Conservation (phyloP, 352 stramenopile genomes). For the Globisporangium cylindrosporum region DNA sequence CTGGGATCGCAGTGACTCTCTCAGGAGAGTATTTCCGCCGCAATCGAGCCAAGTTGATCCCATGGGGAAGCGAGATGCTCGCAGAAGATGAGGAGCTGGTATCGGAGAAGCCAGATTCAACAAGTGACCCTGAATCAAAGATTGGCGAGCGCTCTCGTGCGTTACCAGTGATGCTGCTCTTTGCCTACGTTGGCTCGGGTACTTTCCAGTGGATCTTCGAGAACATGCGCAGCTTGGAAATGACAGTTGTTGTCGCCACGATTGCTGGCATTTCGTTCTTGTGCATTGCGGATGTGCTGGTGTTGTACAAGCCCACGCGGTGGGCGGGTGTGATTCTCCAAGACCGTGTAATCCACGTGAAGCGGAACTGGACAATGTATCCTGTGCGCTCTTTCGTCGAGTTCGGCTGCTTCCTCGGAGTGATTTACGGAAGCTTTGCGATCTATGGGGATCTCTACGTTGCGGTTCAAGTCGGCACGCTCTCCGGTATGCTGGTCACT, state of each 20-base stretch:
- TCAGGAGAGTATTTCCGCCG: slow-evolving; percentile 75
- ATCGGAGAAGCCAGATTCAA: slow-evolving; percentile 6
- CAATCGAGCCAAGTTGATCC: slow-evolving; percentile 55
- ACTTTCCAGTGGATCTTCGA: slow-evolving; percentile 90
- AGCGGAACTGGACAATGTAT: slow-evolving; percentile 71
- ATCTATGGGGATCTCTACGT: slow-evolving; percentile 80
- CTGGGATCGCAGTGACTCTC: slow-evolving; percentile 73
- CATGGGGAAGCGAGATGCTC: slow-evolving; percentile 29
- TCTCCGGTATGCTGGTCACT: slow-evolving; percentile 79
- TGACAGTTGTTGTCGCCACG: slow-evolving; percentile 72
- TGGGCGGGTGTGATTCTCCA: slow-evolving; percentile 82
- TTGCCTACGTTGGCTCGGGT: slow-evolving; percentile 81
- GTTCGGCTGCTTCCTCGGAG: slow-evolving; percentile 78
- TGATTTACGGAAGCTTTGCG: slow-evolving; percentile 86
- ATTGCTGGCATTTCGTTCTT: slow-evolving; percentile 82
- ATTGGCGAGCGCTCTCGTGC: slow-evolving; percentile 21
- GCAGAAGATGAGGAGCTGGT: neutral
- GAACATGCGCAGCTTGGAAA: slow-evolving; percentile 81
- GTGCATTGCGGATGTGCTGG: slow-evolving; percentile 70
- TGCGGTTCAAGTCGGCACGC: slow-evolving; percentile 76
- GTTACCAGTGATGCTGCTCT: slow-evolving; percentile 67
- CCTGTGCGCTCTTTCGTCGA: slow-evolving; percentile 84
- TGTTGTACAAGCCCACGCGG: slow-evolving; percentile 52
- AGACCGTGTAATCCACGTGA: slow-evolving; percentile 74
- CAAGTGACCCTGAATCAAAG: slow-evolving; percentile 12